phyloP scores from a whole-genome alignment of 306 rosid genomes.

The Glycyrrhiza uralensis region DNA sequence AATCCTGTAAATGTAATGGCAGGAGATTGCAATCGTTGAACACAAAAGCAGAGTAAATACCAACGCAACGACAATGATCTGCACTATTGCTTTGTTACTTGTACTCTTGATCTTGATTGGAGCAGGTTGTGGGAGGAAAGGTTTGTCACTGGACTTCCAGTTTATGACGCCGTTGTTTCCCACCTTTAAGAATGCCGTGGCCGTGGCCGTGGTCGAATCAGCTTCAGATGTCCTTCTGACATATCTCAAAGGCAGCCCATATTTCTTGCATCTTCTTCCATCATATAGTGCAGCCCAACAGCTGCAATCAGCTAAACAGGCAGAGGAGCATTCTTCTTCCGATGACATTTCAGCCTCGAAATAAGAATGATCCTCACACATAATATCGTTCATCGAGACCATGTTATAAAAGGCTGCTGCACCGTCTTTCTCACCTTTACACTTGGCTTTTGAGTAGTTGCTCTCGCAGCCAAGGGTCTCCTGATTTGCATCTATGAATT shows the following conservation, averaged over 20 bases:
- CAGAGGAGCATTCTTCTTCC: constrained; percentile 7
- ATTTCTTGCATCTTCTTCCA: background rate
- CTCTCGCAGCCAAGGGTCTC: constrained; percentile 23
- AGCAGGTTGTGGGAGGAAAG: background rate
- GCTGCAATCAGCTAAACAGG: constrained; percentile 35
- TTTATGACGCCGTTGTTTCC: background rate
- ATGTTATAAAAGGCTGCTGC: background rate
- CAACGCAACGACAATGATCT: background rate
- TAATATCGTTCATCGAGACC: background rate
- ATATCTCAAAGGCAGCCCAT: constrained; percentile 34
- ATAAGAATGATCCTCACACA: background rate
- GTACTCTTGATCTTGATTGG: constrained; percentile 15
- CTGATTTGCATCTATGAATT: background rate
- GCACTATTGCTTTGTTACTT: constrained; percentile 11
- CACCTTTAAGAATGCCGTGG: constrained; percentile 17
- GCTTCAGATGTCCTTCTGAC: background rate
- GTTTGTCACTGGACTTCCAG: background rate
- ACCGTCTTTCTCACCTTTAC: background rate
- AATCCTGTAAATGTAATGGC: constrained; percentile 25
- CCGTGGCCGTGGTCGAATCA: fast-evolving
- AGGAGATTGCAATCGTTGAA: background rate
- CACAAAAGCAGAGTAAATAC: constrained; percentile 6
- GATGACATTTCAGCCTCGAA: background rate
- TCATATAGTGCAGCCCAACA: constrained; percentile 31
- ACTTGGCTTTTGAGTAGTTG: constrained; percentile 6